Evolutionary conservation across 805 yeast species (phyloP), one percentile per base, ranked within the genome.

Genomic region (Millerozyma miso): DNA sequence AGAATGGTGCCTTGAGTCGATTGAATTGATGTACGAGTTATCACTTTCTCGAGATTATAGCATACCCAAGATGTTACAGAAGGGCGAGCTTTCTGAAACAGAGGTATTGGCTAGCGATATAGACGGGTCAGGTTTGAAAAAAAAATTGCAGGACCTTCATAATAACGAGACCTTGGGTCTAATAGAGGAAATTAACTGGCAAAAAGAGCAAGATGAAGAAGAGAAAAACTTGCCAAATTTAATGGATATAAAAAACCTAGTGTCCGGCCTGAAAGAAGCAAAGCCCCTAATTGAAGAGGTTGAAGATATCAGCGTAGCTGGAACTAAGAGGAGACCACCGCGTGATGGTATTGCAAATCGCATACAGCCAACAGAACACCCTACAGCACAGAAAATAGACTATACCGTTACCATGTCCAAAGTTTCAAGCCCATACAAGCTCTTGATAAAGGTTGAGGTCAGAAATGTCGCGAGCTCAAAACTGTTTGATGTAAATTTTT

Each of bases 1-100:
- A 4, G 96, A 88, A 56, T 88, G 96, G 85, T 83, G 95, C 53
- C 59, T 88, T 33, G 95, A 88, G 55, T 76, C 89, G 8, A 79
- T 86, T 3, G 96, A 88, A 57, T 64, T 81, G 45, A 66, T 71
- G 38, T 58, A 62, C 46, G 60, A 53, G 19, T 40, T 80, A 1
- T 60, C 66, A 3, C 67, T 89, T 14, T 85, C 83, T 42, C 65
- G 96, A 41, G 84, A 82, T 40, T 68, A 80, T 37, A 58, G 79
- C 3, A 67, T 78, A 2, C 97, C 97, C 1, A 87, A 86, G 52
- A 72, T 91, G 80, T 59, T 71, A 8, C 64, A 74, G 39, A 89
- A 89, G 64, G 96, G 96, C 1, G 71, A 63, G 26, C 69, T 79
- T 2, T 68, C 76, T 3, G 52, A 56, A 8, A 70, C 82, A 0